A percentile compares a stretch with the other conserved stretches of the same genome.
Evolutionary conservation across 371 early-diverging fungal genomes (phyloP).

Genomic region (Mucor ambiguus): DNA sequence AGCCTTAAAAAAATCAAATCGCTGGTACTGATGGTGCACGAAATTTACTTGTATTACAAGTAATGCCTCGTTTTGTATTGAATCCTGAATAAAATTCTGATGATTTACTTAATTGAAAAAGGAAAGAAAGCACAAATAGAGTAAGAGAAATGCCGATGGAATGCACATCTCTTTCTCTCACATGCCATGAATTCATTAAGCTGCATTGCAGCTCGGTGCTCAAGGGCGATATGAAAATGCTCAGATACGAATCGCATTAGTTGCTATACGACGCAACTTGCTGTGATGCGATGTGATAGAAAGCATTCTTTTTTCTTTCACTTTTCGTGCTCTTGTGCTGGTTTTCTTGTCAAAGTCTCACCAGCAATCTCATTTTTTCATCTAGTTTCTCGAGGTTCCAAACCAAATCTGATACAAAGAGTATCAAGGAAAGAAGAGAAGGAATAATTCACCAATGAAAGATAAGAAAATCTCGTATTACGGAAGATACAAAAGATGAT

Average conservation of each 20-base stretch:
- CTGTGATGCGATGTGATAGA: neutral
- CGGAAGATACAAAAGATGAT: neutral
- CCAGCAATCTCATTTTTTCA: neutral
- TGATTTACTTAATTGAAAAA: neutral
- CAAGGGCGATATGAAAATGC: neutral
- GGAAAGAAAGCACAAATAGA: slow-evolving; percentile 8
- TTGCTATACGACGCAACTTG: neutral
- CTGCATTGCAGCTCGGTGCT: neutral
- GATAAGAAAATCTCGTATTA: neutral
- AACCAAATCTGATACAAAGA: neutral
- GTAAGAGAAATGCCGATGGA: neutral
- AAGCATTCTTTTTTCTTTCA: neutral
- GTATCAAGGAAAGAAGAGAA: neutral
- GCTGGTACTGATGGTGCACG: neutral
- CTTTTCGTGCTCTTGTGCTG: neutral
- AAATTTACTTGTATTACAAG: neutral
- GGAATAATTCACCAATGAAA: neutral
- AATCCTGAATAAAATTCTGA: neutral
- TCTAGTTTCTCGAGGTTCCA: neutral
- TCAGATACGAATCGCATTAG: neutral
- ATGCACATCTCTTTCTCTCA: neutral
- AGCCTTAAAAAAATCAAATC: neutral
- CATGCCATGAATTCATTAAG: neutral
- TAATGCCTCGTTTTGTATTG: neutral
- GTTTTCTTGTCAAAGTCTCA: neutral